Conservation (phyloP, 176 grass and related monocot species). For the Hordeum marinum region DNA sequence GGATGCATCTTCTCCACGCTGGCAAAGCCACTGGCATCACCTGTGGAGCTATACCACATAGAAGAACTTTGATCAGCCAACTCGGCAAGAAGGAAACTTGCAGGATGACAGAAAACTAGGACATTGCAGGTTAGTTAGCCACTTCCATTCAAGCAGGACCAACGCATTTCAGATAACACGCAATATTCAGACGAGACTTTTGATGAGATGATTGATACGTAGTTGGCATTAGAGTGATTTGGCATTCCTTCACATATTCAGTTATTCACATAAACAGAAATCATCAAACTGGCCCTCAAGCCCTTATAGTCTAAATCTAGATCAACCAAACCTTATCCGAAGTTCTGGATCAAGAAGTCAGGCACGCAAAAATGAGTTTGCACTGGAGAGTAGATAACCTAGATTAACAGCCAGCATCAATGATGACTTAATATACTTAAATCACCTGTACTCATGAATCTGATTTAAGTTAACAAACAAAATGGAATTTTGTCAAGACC, state of each 20-base stretch:
- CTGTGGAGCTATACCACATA: conserved; percentile 53
- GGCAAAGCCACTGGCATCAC: conserved; percentile 66
- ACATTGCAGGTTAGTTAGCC: neutral
- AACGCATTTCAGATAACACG: neutral
- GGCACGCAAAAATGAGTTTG: neutral
- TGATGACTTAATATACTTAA: neutral
- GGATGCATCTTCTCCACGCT: conserved; percentile 68
- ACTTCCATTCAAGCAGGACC: neutral
- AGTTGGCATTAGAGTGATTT: neutral
- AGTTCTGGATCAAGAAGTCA: neutral
- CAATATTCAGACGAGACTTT: neutral
- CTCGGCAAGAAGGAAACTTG: conserved; percentile 6
- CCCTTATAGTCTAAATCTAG: neutral
- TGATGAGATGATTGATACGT: neutral
- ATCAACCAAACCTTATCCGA: neutral
- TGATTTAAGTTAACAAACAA: neutral
- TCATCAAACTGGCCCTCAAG: neutral
- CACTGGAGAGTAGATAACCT: neutral
- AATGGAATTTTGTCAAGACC: conserved; percentile 3
- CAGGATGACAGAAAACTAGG: neutral
- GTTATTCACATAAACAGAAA: neutral
- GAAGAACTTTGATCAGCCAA: conserved; percentile 23
- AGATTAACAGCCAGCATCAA: neutral
- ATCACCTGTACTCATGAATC: neutral
- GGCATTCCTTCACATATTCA: neutral